Base-by-base conservation (phyloP, 2,329 filamentous ascomycete species). In the Xylaria arbuscula region DNA sequence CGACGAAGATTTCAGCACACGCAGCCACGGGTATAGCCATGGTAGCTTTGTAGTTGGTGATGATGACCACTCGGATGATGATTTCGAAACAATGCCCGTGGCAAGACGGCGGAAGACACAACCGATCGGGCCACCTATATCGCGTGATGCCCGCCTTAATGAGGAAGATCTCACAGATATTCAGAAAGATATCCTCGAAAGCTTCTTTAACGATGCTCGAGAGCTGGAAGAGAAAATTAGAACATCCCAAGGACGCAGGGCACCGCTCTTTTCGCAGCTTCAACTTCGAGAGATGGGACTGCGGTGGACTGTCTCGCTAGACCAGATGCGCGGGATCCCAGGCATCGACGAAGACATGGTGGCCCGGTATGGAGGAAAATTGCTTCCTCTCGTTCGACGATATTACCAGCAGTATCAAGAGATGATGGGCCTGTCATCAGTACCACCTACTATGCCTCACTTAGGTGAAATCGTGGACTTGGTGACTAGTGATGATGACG, bases 281-380 rank as follows among this genome's bases (percentile, higher is more conserved):
- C 85, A 93, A 15, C 85, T 94, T 59, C 88, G 90, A 42, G 87
- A 91, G 72, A 94, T 96, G 91, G 90, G 88, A 13, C 88, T 93
- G 58, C 80, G 84, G 40, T 91, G 92, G 83, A 92, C 92, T 0
- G 84, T 82, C 8, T 88, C 83, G 9, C 74, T 88, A 10, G 85
- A 87, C 17, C 82, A 88, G 66, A 92, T 96, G 88, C 81, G 80
- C 38, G 78, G 79, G 9, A 91, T 95, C 57, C 84, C 85, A 0
- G 87, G 86, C 10, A 90, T 94, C 66, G 85, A 90, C 62, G 71
- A 77, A 1, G 87, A 89, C 32, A 90, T 89, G 75, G 90, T 93
- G 28, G 76, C 83, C 53, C 81, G 83, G 1, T 89, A 90, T 75
- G 92, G 92, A 8, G 81, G 79, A 40, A 84, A 82, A 62, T 88